phyloP scores from a whole-genome alignment of 148 eudicot species.

The Camellia granthamiana region DNA sequence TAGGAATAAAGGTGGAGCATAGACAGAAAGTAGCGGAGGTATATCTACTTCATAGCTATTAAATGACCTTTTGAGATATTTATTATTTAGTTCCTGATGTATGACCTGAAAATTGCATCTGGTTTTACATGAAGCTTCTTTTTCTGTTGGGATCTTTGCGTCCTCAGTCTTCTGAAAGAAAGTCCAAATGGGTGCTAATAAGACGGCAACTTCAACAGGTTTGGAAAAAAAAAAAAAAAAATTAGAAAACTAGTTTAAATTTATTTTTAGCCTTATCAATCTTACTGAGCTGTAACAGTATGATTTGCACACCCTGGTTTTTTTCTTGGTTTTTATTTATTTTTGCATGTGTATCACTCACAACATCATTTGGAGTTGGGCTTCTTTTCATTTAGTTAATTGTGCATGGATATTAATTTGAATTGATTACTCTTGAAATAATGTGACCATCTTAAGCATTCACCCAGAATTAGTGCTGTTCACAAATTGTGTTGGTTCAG shows the following conservation, averaged over 20 bases:
- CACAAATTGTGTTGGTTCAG: too few relatives aligned
- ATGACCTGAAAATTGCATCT: slow-evolving; percentile 17
- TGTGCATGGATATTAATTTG: background rate
- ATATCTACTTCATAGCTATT: slow-evolving; percentile 7
- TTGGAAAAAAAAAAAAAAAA: slow-evolving; percentile 5
- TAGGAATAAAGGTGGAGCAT: slow-evolving; percentile 67
- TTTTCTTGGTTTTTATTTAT: background rate
- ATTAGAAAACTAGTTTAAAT: background rate
- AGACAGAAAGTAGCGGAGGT: slow-evolving; percentile 95
- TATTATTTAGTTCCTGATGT: background rate
- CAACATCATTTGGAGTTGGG: background rate
- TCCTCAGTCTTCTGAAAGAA: slow-evolving; percentile 86
- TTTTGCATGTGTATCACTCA: background rate
- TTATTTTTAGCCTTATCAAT: background rate
- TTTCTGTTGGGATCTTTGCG: slow-evolving; percentile 77
- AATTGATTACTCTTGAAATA: background rate
- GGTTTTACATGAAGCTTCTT: slow-evolving; percentile 55
- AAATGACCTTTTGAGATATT: background rate
- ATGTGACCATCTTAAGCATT: background rate
- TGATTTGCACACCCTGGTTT: background rate
- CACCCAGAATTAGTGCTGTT: background rate
- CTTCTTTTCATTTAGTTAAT: background rate
- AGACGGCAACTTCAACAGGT: slow-evolving; percentile 97
- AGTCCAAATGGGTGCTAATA: slow-evolving; percentile 88
- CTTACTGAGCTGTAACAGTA: background rate